Conservation (phyloP, 1,284 basidiomycete species). For the Sporisorium reilianum region DNA sequence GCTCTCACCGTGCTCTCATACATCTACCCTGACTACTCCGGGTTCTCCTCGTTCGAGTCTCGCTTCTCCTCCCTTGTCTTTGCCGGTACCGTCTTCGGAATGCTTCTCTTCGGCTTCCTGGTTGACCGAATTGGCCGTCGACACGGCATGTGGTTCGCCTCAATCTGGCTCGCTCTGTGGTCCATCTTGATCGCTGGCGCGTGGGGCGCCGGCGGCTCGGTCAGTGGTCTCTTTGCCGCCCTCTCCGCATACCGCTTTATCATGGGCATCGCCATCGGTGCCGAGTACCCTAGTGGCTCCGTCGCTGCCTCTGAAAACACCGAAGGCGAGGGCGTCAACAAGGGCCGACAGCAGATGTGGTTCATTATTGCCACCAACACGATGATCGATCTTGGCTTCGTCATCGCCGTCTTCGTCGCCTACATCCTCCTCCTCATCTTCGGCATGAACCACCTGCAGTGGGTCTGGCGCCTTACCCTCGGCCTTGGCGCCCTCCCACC, state of each 20-base stretch:
- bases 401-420: slow-evolving; percentile 84
- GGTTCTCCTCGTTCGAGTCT: slow-evolving; percentile 40
- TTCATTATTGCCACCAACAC: slow-evolving; percentile 77
- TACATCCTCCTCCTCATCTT: slow-evolving; percentile 74
- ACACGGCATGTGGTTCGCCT: slow-evolving; percentile 79
- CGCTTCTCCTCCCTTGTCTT: slow-evolving; percentile 64
- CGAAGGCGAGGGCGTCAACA: slow-evolving; percentile 78
- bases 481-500: slow-evolving; percentile 90
- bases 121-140: slow-evolving; percentile 90
- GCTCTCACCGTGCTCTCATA: slow-evolving; percentile 55
- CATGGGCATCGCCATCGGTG: slow-evolving; percentile 74
- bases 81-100: slow-evolving; percentile 77
- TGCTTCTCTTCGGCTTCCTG: slow-evolving; percentile 70
- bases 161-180: slow-evolving; percentile 55
- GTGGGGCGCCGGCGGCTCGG: slow-evolving; percentile 79
- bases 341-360: slow-evolving; percentile 84
- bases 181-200: slow-evolving; percentile 79
- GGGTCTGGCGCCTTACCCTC: slow-evolving; percentile 79
- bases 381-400: slow-evolving; percentile 92
- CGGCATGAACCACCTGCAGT: slow-evolving; percentile 72
- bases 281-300: slow-evolving; percentile 89
- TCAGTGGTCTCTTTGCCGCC: slow-evolving; percentile 80
- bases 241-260: slow-evolving; percentile 78
- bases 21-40: slow-evolving; percentile 40
- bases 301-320: slow-evolving; percentile 93